Evolutionary conservation across 2,329 filamentous ascomycete species (phyloP).

Genomic region (Fusarium illudens): DNA sequence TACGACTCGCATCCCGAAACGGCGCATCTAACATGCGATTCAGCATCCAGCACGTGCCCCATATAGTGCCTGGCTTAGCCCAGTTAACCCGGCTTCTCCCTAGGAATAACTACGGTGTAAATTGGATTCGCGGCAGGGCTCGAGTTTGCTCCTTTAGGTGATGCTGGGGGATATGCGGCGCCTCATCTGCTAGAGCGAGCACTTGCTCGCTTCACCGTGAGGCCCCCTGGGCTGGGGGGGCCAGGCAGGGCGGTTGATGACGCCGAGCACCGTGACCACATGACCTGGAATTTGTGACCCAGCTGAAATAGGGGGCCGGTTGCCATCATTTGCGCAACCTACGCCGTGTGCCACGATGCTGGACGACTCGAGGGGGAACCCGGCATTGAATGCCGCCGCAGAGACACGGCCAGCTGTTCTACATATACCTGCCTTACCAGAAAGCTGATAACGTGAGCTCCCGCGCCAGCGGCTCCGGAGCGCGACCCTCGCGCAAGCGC

Average conservation of each 20-base stretch:
- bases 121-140: conserved; percentile 16
- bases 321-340: neutral
- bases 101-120: conserved; percentile 23
- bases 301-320: conserved; percentile 14
- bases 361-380: neutral
- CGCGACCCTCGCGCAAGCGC: conserved; percentile 23
- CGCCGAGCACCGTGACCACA: conserved; percentile 8
- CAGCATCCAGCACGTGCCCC: conserved; percentile 36
- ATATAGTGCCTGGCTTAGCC: conserved; percentile 18
- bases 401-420: neutral
- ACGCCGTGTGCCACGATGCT: conserved; percentile 5
- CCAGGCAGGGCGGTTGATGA: conserved; percentile 1
- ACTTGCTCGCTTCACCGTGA: neutral
- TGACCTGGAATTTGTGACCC: neutral
- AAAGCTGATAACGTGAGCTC: conserved; percentile 7
- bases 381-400: neutral
- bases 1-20: conserved; percentile 31
- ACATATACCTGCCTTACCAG: too few relatives aligned
- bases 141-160: conserved; percentile 5
- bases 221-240: conserved; percentile 11
- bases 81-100: conserved; percentile 14
- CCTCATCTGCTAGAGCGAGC: conserved; percentile 9
- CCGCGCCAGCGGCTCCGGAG: conserved; percentile 22
- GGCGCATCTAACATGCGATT: conserved; percentile 36
- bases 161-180: conserved; percentile 10